Percentiles rank a stretch among this genome's conserved stretches.
These are phyloP conservation scores for Exophiala sideris DNA, from an alignment of 2,329 filamentous ascomycete species.

Conservation along the genomic window DNA sequence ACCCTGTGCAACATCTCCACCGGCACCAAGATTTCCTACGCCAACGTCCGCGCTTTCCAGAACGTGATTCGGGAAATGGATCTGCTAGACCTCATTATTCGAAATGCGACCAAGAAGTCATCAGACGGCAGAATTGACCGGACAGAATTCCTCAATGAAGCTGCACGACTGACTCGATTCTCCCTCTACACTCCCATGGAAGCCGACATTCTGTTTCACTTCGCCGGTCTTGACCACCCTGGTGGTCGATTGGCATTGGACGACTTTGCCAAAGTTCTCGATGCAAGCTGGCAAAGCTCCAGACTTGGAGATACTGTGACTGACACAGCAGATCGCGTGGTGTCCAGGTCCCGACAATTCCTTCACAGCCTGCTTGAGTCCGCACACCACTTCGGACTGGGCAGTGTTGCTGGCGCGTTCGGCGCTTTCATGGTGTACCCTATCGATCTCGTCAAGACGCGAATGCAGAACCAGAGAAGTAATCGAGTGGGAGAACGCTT, in stretches of 20 bases:
- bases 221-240: conserved; percentile 85
- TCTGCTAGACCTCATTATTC: conserved; percentile 87
- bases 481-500: conserved; percentile 77
- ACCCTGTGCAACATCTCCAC: conserved; percentile 92
- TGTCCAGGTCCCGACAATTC: conserved; percentile 55
- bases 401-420: conserved; percentile 88
- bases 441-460: conserved; percentile 96
- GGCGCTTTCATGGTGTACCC: conserved; percentile 99
- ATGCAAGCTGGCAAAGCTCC: conserved; percentile 82
- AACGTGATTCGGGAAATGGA: conserved; percentile 99
- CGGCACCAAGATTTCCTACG: conserved; percentile 92
- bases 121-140: conserved; percentile 88
- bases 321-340: conserved; percentile 49
- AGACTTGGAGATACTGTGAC: conserved; percentile 38
- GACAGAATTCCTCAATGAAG: conserved; percentile 91
- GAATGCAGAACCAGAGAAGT: conserved; percentile 94
- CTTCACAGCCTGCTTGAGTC: conserved; percentile 69
- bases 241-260: conserved; percentile 76
- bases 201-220: conserved; percentile 97
- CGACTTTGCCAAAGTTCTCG: conserved; percentile 93
- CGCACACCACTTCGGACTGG: conserved; percentile 83
- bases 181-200: conserved; percentile 98
- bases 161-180: conserved; percentile 85
- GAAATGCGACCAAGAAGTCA: conserved; percentile 80
- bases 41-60: conserved; percentile 95